Base-by-base conservation (phyloP, 1,284 basidiomycete species). In the Marasmius oreades region DNA sequence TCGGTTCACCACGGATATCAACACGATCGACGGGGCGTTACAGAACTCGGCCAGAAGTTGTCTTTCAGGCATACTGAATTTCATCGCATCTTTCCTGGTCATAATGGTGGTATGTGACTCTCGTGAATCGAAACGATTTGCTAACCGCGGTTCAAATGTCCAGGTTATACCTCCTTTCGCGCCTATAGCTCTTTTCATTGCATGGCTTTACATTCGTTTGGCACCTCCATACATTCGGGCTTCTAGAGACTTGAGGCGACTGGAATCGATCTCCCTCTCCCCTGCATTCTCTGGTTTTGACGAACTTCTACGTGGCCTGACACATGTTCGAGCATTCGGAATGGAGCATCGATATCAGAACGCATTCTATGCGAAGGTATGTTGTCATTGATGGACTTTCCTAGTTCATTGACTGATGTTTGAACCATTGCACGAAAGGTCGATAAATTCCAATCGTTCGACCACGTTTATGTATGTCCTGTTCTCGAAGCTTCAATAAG, bases 1-100 rank as follows among this genome's bases (percentile, higher is more conserved):
- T 65, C 81, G 90, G 23, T 92, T 92, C 71, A 88, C 88, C 1
- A 78, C 83, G n/a, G 91, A 93, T 64, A 86, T 92, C 64, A 87
- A 86, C 56, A 84, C 81, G 6, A 81, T 90, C 43, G 88, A 91
- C 63, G 75, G 78, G 14, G 77, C 80, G 0, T 71, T 90, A 1
- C 80, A 86, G 62, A 72, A 72, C 55, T 87, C 85, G 10, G 80
- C 79, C 6, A 73, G 82, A 34, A 70, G 70, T 6, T 85, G 84
- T 33, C 66, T 88, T 18, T 74, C 76, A 14, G 85, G 85, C 5
- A 68, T 80, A 6, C 68, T 88, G 52, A 82, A 82, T 59, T 88
- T 88, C 64, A 11, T 83, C n/a, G 79, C 80, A n/a, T 88, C 78
- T 22, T 87, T 82, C 61, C 66, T 71, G n/a, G 81, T 84, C 46